Evolutionary conservation across 23 red algal species (phyloP).

Genomic region (Gracilaria domingensis): DNA sequence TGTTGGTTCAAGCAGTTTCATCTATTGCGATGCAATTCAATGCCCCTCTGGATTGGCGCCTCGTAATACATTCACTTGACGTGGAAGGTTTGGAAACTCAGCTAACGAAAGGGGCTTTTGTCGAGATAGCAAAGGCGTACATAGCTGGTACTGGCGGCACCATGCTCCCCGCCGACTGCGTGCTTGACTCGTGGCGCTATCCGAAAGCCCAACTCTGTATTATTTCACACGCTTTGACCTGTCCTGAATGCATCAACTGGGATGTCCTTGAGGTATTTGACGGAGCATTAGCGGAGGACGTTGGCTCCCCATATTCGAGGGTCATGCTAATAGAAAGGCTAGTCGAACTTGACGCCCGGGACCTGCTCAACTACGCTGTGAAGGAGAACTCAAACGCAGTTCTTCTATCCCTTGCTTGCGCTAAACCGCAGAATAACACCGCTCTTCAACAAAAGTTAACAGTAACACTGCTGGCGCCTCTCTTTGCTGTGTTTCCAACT

Average conservation of each 20-base stretch:
- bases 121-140: conserved; percentile 62
- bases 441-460: conserved; percentile 65
- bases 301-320: conserved; percentile 47
- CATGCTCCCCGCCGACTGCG: conserved; percentile 53
- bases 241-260: conserved; percentile 56
- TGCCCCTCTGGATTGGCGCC: conserved; percentile 69
- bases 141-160: conserved; percentile 57
- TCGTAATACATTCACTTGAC: conserved; percentile 64
- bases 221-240: conserved; percentile 52
- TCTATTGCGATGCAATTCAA: conserved; percentile 33
- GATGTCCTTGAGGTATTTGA: conserved; percentile 51
- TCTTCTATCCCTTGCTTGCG: conserved; percentile 58
- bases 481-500: conserved; percentile 50
- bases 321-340: conserved; percentile 73
- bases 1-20: conserved; percentile 71
- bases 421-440: conserved; percentile 47
- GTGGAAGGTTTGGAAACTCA: conserved; percentile 59
- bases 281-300: conserved; percentile 36
- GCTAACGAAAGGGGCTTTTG: conserved; percentile 42
- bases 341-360: conserved; percentile 65
- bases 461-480: conserved; percentile 58
- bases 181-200: conserved; percentile 62
- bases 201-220: conserved; percentile 61
- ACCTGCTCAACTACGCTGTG: conserved; percentile 51
- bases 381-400: conserved; percentile 45